Conservation (phyloP, 2,329 filamentous ascomycete species). For the Alternaria sp. region DNA sequence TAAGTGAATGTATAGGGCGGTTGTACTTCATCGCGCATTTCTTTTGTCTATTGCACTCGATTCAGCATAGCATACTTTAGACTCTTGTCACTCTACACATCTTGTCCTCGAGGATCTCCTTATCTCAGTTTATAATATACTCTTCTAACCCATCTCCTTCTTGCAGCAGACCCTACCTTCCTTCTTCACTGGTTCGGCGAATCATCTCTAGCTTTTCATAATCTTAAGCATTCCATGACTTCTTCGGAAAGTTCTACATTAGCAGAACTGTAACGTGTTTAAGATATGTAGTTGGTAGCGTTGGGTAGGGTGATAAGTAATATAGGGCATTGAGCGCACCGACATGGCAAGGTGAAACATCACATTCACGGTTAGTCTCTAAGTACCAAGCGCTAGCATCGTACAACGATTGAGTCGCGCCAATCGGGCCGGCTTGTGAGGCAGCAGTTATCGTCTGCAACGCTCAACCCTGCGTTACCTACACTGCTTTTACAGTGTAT, state of each 20-base stretch:
- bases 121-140: too few relatives aligned
- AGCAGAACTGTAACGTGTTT: too few relatives aligned
- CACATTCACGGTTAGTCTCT: accelerated
- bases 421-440: not conserved
- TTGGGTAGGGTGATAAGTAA: too few relatives aligned
- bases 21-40: too few relatives aligned
- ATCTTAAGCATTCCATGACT: accelerated
- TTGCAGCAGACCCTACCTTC: too few relatives aligned
- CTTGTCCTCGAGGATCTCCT: accelerated
- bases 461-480: too few relatives aligned
- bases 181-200: accelerated
- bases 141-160: too few relatives aligned
- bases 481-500: too few relatives aligned
- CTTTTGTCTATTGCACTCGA: accelerated
- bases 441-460: accelerated
- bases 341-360: too few relatives aligned
- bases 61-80: too few relatives aligned
- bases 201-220: accelerated
- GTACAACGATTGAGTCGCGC: not conserved
- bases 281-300: accelerated
- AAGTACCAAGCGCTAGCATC: not conserved
- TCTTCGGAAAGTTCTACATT: accelerated
- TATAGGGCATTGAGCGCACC: too few relatives aligned
- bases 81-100: accelerated
- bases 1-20: accelerated